A percentile compares a stretch with the other conserved stretches of the same genome.
phyloP scores from a whole-genome alignment of 139 green algal genomes.

The Closterium sp. region DNA sequence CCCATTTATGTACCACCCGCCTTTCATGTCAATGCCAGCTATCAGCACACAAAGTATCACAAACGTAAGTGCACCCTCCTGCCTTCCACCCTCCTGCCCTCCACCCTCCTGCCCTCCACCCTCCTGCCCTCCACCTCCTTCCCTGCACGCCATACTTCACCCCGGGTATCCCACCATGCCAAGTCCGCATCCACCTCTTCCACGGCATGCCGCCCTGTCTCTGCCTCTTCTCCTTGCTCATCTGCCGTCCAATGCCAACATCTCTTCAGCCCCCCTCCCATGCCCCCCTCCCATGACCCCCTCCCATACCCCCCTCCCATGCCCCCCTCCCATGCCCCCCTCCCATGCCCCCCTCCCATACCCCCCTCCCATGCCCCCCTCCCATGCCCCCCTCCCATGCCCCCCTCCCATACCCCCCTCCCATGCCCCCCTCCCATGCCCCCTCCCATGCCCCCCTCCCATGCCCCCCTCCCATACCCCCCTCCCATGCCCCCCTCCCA shows the following conservation, averaged over 20 bases:
- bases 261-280: background rate
- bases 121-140: too few relatives aligned
- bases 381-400: background rate
- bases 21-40: conserved; percentile 58
- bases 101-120: background rate
- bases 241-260: background rate
- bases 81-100: background rate
- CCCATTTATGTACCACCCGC: background rate
- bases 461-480: too few relatives aligned
- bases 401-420: too few relatives aligned
- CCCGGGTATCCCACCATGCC: too few relatives aligned
- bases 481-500: too few relatives aligned
- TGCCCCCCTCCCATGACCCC: background rate
- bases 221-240: too few relatives aligned
- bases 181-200: too few relatives aligned
- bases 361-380: background rate
- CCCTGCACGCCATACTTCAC: background rate
- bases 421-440: background rate
- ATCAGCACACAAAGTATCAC: conserved; percentile 94
- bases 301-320: background rate
- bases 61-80: conserved; percentile 58
- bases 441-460: too few relatives aligned
- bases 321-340: too few relatives aligned
- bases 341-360: background rate
- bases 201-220: too few relatives aligned